Percentiles rank a stretch among this genome's conserved stretches.
These are phyloP conservation scores for Boletus pseudo-olivaceus DNA, from an alignment of 768 basidiomycete genomes.

Conservation along the genomic window DNA sequence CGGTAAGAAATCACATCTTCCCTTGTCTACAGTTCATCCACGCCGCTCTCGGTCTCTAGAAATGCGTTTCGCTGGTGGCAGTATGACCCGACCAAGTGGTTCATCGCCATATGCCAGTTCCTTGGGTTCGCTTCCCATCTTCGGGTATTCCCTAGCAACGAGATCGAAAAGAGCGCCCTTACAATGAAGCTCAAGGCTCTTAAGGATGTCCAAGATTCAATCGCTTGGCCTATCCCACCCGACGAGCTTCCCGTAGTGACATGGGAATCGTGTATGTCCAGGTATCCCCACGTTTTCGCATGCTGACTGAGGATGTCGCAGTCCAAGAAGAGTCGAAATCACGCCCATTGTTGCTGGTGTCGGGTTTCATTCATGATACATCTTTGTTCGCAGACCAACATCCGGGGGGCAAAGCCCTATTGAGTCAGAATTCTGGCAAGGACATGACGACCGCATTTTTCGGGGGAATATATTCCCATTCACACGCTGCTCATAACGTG, in stretches of 20 bases:
- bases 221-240: slow-evolving; percentile 56
- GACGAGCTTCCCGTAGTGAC: slow-evolving; percentile 69
- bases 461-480: slow-evolving; percentile 80
- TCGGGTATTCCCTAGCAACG: slow-evolving; percentile 83
- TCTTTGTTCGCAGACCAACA: slow-evolving; percentile 70
- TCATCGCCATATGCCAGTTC: slow-evolving; percentile 63
- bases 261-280: slow-evolving; percentile 74
- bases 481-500: slow-evolving; percentile 79
- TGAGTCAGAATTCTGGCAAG: slow-evolving; percentile 64
- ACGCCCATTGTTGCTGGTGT: slow-evolving; percentile 65
- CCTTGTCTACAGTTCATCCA: slow-evolving; percentile 1
- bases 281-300: not conserved
- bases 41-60: slow-evolving; percentile 26
- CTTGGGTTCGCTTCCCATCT: slow-evolving; percentile 79
- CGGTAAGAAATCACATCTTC: slow-evolving; percentile 10
- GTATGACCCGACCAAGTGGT: slow-evolving; percentile 73
- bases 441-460: slow-evolving; percentile 85
- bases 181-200: slow-evolving; percentile 82
- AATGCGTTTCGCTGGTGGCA: slow-evolving; percentile 76
- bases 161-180: slow-evolving; percentile 77
- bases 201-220: slow-evolving; percentile 55
- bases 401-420: slow-evolving; percentile 68
- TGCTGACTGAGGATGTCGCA: slow-evolving; percentile 23
- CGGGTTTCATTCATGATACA: slow-evolving; percentile 87
- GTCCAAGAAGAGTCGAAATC: slow-evolving; percentile 66